Evolutionary conservation across 768 basidiomycete species (phyloP).

Genomic region (Solioccasus polychromus): DNA sequence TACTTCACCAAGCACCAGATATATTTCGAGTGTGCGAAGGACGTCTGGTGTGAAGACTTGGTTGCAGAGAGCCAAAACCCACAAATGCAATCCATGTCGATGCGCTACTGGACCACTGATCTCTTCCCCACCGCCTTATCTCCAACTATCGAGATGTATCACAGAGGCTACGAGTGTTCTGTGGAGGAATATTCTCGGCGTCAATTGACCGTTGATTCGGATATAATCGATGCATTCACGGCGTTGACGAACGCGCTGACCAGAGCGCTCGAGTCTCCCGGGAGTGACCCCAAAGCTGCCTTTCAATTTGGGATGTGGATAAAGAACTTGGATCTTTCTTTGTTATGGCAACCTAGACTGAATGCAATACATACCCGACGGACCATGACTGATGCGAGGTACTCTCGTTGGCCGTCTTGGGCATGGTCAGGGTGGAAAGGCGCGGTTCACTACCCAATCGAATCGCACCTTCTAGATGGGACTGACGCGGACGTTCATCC

Average conservation of each 20-base stretch:
- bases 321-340: conserved; percentile 9
- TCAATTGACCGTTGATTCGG: neutral
- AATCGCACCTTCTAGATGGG: neutral
- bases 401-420: conserved; percentile 21
- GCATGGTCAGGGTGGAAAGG: conserved; percentile 27
- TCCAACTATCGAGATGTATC: too few species aligned
- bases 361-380: conserved; percentile 9
- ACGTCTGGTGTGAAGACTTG: conserved; percentile 24
- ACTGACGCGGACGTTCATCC: neutral
- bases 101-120: neutral
- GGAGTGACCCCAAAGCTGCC: neutral
- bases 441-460: conserved; percentile 9
- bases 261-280: neutral
- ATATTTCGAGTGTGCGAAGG: conserved; percentile 20
- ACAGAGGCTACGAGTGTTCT: neutral
- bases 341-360: conserved; percentile 24
- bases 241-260: neutral
- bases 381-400: neutral
- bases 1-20: conserved; percentile 21
- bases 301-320: neutral
- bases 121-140: too few species aligned
- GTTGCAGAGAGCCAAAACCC: conserved; percentile 14
- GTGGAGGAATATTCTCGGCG: neutral
- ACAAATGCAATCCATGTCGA: conserved; percentile 1
- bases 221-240: neutral